Evolutionary conservation across 2,329 filamentous ascomycete species (phyloP).

Genomic region (Zymoseptoria crescenta): DNA sequence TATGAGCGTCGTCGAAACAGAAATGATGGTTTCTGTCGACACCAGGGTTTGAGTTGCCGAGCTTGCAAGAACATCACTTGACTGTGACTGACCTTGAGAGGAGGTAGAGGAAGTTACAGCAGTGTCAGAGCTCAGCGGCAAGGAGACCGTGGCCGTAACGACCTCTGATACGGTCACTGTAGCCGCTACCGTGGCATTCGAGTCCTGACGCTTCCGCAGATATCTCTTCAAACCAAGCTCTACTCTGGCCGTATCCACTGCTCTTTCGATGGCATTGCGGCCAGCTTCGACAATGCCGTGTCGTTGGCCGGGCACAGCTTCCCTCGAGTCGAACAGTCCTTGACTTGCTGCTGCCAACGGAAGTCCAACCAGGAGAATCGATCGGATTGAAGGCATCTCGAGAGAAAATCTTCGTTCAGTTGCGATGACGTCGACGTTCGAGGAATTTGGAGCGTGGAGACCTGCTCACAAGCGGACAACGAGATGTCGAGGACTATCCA

Average conservation of each 20-base stretch:
- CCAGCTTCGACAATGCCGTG: conserved; percentile 61
- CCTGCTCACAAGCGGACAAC: conserved; percentile 5
- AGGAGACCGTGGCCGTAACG: conserved; percentile 23
- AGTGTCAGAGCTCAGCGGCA: conserved; percentile 18
- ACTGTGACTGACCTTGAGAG: conserved; percentile 14
- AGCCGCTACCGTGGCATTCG: conserved; percentile 18
- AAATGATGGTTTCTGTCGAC: conserved; percentile 8
- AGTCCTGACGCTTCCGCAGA: conserved; percentile 35
- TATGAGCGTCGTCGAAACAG: conserved; percentile 6
- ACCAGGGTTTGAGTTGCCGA: conserved; percentile 2
- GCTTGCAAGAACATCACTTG: conserved; percentile 8
- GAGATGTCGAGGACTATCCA: conserved; percentile 3
- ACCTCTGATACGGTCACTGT: conserved; percentile 17
- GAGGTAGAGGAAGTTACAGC: conserved; percentile 4
- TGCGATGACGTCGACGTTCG: neutral
- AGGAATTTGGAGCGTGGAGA: conserved; percentile 4
- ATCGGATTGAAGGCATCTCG: conserved; percentile 35
- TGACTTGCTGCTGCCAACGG: conserved; percentile 30
- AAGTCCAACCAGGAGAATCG: conserved; percentile 32
- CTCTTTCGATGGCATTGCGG: conserved; percentile 49
- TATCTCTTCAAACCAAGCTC: conserved; percentile 30
- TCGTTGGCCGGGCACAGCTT: neutral
- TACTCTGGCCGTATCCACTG: conserved; percentile 55
- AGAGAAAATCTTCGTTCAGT: neutral
- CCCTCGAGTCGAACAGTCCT: conserved; percentile 7